Percentiles rank a stretch among this genome's conserved stretches.
Evolutionary conservation across 495 filamentous ascomycete genomes (phyloP).

Genomic region (Neurospora africana): DNA sequence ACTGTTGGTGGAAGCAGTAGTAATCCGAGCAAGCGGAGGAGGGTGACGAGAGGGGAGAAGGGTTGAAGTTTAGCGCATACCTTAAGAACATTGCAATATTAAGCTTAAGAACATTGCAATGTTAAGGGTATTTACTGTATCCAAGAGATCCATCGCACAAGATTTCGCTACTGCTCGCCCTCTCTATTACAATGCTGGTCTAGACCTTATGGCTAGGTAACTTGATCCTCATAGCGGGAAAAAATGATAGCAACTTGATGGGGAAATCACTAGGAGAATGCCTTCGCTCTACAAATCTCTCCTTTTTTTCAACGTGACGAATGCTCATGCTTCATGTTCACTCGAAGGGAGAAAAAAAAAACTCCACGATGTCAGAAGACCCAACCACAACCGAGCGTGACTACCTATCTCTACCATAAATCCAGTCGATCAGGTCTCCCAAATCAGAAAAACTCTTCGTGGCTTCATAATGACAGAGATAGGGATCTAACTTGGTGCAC

Average conservation of each 20-base stretch:
- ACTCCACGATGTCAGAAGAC: too few species aligned
- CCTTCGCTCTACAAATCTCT: not conserved
- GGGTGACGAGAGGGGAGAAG: slow-evolving; percentile 5
- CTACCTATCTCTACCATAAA: too few species aligned
- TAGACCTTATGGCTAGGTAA: not conserved
- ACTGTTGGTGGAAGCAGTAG: not conserved
- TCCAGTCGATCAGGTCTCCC: too few species aligned
- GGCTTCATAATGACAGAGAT: too few species aligned
- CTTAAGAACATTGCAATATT: too few species aligned
- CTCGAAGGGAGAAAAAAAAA: too few species aligned
- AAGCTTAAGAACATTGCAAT: too few species aligned
- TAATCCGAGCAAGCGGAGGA: slow-evolving; percentile 4
- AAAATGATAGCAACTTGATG: not conserved
- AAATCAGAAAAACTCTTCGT: too few species aligned
- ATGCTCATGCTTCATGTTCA: not conserved
- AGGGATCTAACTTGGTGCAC: too few species aligned
- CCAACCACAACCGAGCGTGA: too few species aligned
- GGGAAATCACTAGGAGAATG: not conserved
- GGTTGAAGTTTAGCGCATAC: not conserved
- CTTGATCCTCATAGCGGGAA: not conserved
- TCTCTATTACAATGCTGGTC: not conserved
- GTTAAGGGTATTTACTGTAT: too few species aligned
- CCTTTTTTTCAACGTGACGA: not conserved
- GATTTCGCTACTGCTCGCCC: not conserved
- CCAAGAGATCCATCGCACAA: too few species aligned